Percentiles rank a stretch among this genome's conserved stretches.
Evolutionary conservation across 257 asterid genomes (phyloP).

Genomic region (Scutellaria barbata): DNA sequence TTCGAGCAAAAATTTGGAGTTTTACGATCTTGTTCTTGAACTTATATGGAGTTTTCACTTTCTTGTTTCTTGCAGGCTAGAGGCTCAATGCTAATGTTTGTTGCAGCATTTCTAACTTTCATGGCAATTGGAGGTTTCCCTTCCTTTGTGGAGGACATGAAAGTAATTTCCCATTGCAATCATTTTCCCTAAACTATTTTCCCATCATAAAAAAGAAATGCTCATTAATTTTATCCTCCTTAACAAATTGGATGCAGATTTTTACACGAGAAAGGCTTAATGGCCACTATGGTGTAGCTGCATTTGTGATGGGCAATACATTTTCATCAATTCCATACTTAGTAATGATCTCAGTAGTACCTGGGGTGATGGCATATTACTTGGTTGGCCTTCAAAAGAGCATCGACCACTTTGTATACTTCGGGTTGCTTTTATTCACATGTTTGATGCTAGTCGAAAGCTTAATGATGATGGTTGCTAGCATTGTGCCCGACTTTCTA

Average conservation of each 20-base stretch:
- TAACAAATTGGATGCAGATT: conserved; percentile 41
- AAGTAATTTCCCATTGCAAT: conserved; percentile 38
- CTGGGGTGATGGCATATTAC: conserved; percentile 62
- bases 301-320: conserved; percentile 61
- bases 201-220: too few species aligned
- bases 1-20: too few species aligned
- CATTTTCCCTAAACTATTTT: too few species aligned
- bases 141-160: conserved; percentile 71
- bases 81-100: conserved; percentile 67
- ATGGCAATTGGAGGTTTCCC: conserved; percentile 79
- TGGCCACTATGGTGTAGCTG: conserved; percentile 48
- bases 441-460: conserved; percentile 68
- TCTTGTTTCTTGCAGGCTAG: conserved; percentile 47
- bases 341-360: conserved; percentile 44
- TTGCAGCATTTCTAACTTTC: conserved; percentile 59
- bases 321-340: conserved; percentile 65
- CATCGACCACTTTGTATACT: conserved; percentile 52
- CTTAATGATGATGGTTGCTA: conserved; percentile 65
- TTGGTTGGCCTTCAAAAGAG: conserved; percentile 57
- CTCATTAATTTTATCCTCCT: too few species aligned
- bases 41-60: too few species aligned
- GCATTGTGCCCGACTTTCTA: conserved; percentile 55
- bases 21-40: too few species aligned
- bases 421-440: conserved; percentile 41
- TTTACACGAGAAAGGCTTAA: conserved; percentile 62